phyloP scores from a whole-genome alignment of 164 flowering plant genomes.

The Nymphaea colorata region DNA sequence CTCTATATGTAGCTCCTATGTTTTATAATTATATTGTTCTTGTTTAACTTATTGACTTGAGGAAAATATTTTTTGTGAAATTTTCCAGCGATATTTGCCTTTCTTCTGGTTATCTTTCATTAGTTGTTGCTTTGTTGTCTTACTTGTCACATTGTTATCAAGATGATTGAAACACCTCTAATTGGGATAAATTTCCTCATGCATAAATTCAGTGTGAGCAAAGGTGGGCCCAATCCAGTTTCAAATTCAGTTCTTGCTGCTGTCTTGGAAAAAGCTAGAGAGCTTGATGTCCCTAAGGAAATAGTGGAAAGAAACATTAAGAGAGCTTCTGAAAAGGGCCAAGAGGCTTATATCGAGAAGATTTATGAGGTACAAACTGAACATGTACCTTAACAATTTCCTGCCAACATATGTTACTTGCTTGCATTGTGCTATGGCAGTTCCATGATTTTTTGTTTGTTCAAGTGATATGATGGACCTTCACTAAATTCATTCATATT shows the following conservation, averaged over 20 bases:
- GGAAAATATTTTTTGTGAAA: too few relatives aligned
- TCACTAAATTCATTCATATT: slow-evolving; percentile 5
- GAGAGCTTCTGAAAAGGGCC: slow-evolving; percentile 94
- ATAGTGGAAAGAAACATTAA: slow-evolving; percentile 86
- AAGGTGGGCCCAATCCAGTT: slow-evolving; percentile 71
- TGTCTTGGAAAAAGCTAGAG: slow-evolving; percentile 82
- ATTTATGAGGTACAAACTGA: slow-evolving; percentile 56
- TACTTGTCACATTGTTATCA: background rate
- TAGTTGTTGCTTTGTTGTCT: background rate
- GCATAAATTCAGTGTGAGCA: slow-evolving; percentile 48
- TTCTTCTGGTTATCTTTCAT: background rate
- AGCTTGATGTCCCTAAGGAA: slow-evolving; percentile 94
- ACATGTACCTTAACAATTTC: background rate
- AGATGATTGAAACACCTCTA: background rate
- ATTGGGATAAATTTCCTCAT: background rate
- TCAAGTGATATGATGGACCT: background rate
- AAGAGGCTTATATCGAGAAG: slow-evolving; percentile 91
- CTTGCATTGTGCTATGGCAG: background rate
- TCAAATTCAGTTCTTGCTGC: slow-evolving; percentile 68
- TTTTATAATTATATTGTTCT: too few relatives aligned
- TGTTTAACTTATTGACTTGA: too few relatives aligned
- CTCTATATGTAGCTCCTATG: too few relatives aligned
- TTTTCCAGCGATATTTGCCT: too few relatives aligned
- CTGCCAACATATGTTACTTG: background rate
- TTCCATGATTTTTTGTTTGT: background rate